phyloP scores from a whole-genome alignment of 2,329 filamentous ascomycete genomes.

The Stromatinia cepivora region DNA sequence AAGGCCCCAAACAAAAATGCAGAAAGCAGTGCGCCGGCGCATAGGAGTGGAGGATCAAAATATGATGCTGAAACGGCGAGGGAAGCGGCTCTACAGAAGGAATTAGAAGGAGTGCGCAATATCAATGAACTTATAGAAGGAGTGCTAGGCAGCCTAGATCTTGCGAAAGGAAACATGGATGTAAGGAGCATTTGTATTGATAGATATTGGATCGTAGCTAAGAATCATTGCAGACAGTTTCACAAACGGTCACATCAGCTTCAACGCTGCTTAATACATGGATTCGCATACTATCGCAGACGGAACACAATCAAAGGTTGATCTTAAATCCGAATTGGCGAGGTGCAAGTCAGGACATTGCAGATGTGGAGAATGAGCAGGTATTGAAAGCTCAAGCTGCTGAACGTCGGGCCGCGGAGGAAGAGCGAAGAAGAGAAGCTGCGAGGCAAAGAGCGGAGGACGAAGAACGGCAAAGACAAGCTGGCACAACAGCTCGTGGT shows the following conservation, averaged over 20 bases:
- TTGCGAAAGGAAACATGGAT: conserved; percentile 75
- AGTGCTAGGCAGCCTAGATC: conserved; percentile 69
- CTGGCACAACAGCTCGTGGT: conserved; percentile 43
- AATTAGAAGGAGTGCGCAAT: conserved; percentile 78
- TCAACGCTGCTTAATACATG: conserved; percentile 90
- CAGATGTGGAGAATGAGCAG: conserved; percentile 82
- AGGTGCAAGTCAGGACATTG: conserved; percentile 80
- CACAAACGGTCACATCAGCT: conserved; percentile 80
- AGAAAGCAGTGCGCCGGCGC: conserved; percentile 34
- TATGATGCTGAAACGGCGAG: conserved; percentile 67
- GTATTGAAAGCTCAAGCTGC: conserved; percentile 71
- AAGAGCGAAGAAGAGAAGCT: conserved; percentile 75
- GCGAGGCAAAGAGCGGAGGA: conserved; percentile 64
- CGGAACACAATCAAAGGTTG: conserved; percentile 93
- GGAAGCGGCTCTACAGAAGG: conserved; percentile 72
- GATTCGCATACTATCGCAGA: conserved; percentile 94
- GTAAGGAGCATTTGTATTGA: conserved; percentile 46
- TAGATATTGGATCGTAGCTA: conserved; percentile 10
- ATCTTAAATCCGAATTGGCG: conserved; percentile 88
- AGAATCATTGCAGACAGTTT: conserved; percentile 64
- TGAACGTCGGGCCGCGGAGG: conserved; percentile 73
- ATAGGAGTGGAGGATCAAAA: conserved; percentile 48
- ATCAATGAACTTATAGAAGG: conserved; percentile 88
- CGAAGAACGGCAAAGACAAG: conserved; percentile 50
- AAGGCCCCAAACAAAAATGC: conserved; percentile 28